Base-by-base conservation (phyloP, 176 grass and related monocot genomes). In the Paspalum vaginatum region DNA sequence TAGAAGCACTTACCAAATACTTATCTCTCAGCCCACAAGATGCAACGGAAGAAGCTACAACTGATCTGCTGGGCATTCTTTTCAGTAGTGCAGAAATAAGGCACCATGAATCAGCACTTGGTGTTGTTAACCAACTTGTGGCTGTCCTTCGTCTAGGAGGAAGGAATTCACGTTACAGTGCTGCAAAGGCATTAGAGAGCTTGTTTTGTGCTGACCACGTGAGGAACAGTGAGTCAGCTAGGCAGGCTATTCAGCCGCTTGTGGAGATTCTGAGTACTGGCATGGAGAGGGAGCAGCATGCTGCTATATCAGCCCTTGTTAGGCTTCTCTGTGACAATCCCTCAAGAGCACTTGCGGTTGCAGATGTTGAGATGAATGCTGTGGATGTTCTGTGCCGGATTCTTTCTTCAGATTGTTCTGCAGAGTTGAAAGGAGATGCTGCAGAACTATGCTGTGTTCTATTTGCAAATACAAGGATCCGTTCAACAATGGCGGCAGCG, bases 241-340 rank as follows among this genome's bases (percentile, higher is more conserved):
- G 93, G 32, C 93, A 99, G 74, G 88, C 97, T 79, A 87, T 99
- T 90, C 93, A 99, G 79, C 97, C 97, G 4, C 91, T 99, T 78
- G 97, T 99, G 42, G 97, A 99, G 91, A 91, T 99, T 88, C 47
- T 99, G 87, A 93, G 87, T 89, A 96, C 97, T 80, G 97, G 93
- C 83, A 86, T 89, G 68, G 93, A 91, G 73, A 96, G 89, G 86
- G 97, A 99, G 75, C 97, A 99, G 73, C 97, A 99, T 90, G 97
- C 97, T 77, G 93, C 93, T 79, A 99, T 96, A 87, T 93, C 97
- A 86, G 93, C 93, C 57, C 93, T 99, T 59, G 93, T 99, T 55
- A 96, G 89, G 65, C 80, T 99, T 79, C 90, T 99, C 51, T 86
- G 75, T 84, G 97, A 99, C 32, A 99, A 99, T 86, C 91, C 91